Evolutionary conservation across 1,139 yeast species (phyloP).

Genomic region (Suhomyces bolitotheri): DNA sequence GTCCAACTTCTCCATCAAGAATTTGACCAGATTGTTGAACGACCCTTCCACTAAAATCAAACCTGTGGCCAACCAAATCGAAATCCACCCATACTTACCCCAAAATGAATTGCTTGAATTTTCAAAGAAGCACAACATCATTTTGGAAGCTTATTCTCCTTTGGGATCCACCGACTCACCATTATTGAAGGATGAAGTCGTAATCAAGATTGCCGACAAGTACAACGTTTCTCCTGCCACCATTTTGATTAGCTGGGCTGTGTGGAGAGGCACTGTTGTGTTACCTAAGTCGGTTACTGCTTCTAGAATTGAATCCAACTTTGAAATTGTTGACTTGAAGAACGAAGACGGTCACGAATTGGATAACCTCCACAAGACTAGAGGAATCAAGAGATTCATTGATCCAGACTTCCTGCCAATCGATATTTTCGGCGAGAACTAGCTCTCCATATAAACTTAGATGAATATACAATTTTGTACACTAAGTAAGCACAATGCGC

Average conservation of each 20-base stretch:
- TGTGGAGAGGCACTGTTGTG: slow-evolving; percentile 25
- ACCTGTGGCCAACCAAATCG: slow-evolving; percentile 25
- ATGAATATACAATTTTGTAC: too few relatives aligned
- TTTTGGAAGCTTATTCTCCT: slow-evolving; percentile 25
- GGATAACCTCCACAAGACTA: slow-evolving; percentile 15
- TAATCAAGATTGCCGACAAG: slow-evolving; percentile 19
- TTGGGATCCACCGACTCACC: slow-evolving; percentile 25
- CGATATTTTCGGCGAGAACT: slow-evolving; percentile 14
- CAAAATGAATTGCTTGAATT: slow-evolving; percentile 20
- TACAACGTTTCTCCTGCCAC: slow-evolving; percentile 19
- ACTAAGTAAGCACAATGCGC: too few relatives aligned
- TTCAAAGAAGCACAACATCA: slow-evolving; percentile 18
- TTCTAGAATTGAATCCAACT: slow-evolving; percentile 20
- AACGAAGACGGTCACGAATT: slow-evolving; percentile 19
- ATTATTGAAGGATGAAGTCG: slow-evolving; percentile 17
- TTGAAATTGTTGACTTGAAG: slow-evolving; percentile 16
- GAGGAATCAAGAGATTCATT: slow-evolving; percentile 19
- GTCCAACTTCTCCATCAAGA: slow-evolving; percentile 20
- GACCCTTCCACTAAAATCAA: slow-evolving; percentile 18
- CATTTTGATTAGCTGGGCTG: slow-evolving; percentile 23
- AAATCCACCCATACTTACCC: slow-evolving; percentile 26
- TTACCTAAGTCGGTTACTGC: slow-evolving; percentile 24
- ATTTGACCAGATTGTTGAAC: slow-evolving; percentile 18
- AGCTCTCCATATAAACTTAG: too few relatives aligned
- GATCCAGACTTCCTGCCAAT: slow-evolving; percentile 19